Conservation (phyloP, 2,329 filamentous ascomycete genomes). For the Bipolaris cookei region DNA sequence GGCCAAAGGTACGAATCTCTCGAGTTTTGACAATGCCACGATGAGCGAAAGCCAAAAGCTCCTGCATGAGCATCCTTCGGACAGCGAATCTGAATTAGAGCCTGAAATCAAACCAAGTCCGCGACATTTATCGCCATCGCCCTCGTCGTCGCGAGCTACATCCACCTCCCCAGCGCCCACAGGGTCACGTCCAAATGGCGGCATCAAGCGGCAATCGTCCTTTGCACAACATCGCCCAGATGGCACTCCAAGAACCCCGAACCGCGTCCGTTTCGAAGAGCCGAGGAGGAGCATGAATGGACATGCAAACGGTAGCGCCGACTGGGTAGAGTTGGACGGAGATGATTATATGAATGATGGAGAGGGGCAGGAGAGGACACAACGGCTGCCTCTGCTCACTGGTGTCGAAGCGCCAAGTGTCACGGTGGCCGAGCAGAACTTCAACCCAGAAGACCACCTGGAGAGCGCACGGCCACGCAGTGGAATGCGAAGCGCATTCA, state of each 20-base stretch:
- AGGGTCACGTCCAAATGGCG: slow-evolving; percentile 34
- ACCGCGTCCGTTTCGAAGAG: slow-evolving; percentile 75
- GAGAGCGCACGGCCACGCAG: slow-evolving; percentile 78
- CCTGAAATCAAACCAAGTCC: slow-evolving; percentile 22
- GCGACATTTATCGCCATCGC: slow-evolving; percentile 36
- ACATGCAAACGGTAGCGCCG: slow-evolving; percentile 31
- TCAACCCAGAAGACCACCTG: slow-evolving; percentile 64
- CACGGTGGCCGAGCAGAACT: slow-evolving; percentile 66
- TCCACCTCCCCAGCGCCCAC: slow-evolving; percentile 40
- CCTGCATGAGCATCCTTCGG: slow-evolving; percentile 43
- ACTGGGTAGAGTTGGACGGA: slow-evolving; percentile 62
- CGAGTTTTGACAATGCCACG: slow-evolving; percentile 41
- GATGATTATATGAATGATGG: slow-evolving; percentile 63
- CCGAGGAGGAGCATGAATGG: slow-evolving; percentile 47
- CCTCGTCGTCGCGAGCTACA: slow-evolving; percentile 35
- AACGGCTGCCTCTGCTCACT: slow-evolving; percentile 74
- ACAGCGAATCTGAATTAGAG: slow-evolving; percentile 41
- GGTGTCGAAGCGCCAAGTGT: slow-evolving; percentile 82
- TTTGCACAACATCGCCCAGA: slow-evolving; percentile 56
- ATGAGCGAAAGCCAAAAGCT: slow-evolving; percentile 51
- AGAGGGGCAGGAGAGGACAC: slow-evolving; percentile 53
- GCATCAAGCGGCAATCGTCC: slow-evolving; percentile 49
- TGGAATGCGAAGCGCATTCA: slow-evolving; percentile 85
- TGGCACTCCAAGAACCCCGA: slow-evolving; percentile 67
- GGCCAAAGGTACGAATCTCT: neutral